phyloP scores from a whole-genome alignment of 75 land plant species.

The Picea glauca region DNA sequence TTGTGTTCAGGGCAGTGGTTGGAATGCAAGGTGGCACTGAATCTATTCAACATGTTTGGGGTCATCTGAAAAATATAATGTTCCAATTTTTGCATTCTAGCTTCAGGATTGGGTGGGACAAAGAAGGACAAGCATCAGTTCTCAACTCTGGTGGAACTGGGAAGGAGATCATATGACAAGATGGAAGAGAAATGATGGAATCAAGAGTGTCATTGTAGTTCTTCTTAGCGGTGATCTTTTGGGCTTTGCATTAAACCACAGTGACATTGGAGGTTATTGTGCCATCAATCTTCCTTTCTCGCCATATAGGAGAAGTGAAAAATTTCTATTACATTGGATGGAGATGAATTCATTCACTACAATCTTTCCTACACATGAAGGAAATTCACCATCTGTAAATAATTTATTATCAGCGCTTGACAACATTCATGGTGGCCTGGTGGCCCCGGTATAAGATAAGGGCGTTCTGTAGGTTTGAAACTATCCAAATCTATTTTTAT shows the following conservation, averaged over 20 bases:
- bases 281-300: slow-evolving; percentile 62
- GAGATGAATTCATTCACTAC: slow-evolving; percentile 84
- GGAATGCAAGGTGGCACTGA: no score
- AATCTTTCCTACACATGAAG: slow-evolving; percentile 86
- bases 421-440: no score
- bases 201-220: slow-evolving; percentile 85
- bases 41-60: no score
- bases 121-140: no score
- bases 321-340: slow-evolving; percentile 78
- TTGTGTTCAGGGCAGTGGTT: no score
- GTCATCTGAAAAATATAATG: no score
- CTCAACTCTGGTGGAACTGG: slow-evolving; percentile 25
- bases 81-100: no score
- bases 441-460: no score
- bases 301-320: slow-evolving; percentile 67
- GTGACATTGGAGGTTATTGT: slow-evolving; percentile 56
- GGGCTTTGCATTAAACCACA: slow-evolving; percentile 62
- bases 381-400: slow-evolving; percentile 2
- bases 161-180: slow-evolving; percentile 98
- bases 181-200: slow-evolving; percentile 91
- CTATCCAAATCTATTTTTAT: no score
- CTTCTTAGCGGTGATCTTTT: slow-evolving; percentile 80
- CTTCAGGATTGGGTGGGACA: no score
- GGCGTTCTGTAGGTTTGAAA: no score
- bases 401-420: no score